Evolutionary conservation across 768 basidiomycete genomes (phyloP).

Genomic region (Calocybe indica): DNA sequence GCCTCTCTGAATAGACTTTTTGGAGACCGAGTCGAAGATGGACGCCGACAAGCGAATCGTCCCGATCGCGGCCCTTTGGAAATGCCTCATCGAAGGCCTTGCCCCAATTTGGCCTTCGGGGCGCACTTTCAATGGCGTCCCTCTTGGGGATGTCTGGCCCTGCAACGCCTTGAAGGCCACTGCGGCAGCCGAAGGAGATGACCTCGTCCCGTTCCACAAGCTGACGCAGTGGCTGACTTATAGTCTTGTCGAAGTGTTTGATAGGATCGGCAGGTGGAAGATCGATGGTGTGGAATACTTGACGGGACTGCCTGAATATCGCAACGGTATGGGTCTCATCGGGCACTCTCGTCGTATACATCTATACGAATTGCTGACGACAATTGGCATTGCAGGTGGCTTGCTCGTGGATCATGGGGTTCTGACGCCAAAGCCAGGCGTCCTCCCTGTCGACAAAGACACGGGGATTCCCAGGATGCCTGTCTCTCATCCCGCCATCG

Average conservation of each 20-base stretch:
- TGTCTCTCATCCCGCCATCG: constrained; percentile 82
- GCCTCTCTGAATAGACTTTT: constrained; percentile 46
- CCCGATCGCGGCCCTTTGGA: constrained; percentile 76
- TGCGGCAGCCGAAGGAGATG: constrained; percentile 43
- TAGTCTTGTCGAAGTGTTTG: constrained; percentile 78
- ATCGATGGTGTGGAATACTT: constrained; percentile 79
- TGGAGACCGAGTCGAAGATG: constrained; percentile 47
- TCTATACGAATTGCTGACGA: background rate
- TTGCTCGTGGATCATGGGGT: constrained; percentile 83
- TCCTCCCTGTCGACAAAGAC: constrained; percentile 43
- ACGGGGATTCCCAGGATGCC: constrained; percentile 57
- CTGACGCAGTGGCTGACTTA: constrained; percentile 93
- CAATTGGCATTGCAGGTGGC: constrained; percentile 51
- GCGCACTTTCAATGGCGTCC: constrained; percentile 54
- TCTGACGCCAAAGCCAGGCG: constrained; percentile 55
- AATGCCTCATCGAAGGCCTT: constrained; percentile 74
- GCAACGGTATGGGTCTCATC: constrained; percentile 56
- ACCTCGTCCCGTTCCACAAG: constrained; percentile 93
- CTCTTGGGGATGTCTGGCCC: constrained; percentile 94
- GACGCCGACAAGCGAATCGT: constrained; percentile 40
- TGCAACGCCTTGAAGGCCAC: constrained; percentile 45
- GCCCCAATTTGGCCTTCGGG: constrained; percentile 89
- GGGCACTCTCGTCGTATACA: background rate
- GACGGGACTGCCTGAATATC: constrained; percentile 94
- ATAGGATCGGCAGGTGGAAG: constrained; percentile 71